Conservation (phyloP, 2,329 filamentous ascomycete genomes). For the Paecilomyces sp. region DNA sequence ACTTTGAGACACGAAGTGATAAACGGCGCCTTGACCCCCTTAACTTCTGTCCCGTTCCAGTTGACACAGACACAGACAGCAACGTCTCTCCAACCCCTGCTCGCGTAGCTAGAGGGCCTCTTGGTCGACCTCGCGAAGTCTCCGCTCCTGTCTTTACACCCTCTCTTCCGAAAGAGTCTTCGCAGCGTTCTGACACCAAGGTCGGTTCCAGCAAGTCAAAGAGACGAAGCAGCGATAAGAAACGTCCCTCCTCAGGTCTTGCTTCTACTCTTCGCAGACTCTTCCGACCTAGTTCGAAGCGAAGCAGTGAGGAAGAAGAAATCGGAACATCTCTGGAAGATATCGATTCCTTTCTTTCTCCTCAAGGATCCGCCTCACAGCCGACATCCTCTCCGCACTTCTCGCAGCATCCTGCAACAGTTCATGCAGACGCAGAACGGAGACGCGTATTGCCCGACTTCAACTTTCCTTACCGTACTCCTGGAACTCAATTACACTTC, state of each 20-base stretch:
- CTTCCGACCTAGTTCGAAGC: conserved; percentile 5
- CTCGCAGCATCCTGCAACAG: not conserved
- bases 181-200: not conserved
- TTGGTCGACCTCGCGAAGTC: not conserved
- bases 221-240: conserved; percentile 1
- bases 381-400: not conserved
- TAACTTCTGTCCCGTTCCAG: conserved; percentile 8
- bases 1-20: conserved; percentile 9
- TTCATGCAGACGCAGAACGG: not conserved
- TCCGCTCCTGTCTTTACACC: not conserved
- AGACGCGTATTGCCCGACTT: not conserved
- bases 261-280: conserved; percentile 6
- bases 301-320: not conserved
- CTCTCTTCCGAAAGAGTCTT: not conserved
- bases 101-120: conserved; percentile 1
- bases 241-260: conserved; percentile 4
- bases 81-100: conserved; percentile 1
- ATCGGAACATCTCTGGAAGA: not conserved
- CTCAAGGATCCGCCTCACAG: not conserved
- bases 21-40: conserved; percentile 8
- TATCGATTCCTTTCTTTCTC: not conserved
- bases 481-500: not conserved
- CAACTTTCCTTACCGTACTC: not conserved
- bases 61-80: not conserved
- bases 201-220: not conserved